Evolutionary conservation across 352 stramenopile species (phyloP).

Genomic region (Pythium volutum): DNA sequence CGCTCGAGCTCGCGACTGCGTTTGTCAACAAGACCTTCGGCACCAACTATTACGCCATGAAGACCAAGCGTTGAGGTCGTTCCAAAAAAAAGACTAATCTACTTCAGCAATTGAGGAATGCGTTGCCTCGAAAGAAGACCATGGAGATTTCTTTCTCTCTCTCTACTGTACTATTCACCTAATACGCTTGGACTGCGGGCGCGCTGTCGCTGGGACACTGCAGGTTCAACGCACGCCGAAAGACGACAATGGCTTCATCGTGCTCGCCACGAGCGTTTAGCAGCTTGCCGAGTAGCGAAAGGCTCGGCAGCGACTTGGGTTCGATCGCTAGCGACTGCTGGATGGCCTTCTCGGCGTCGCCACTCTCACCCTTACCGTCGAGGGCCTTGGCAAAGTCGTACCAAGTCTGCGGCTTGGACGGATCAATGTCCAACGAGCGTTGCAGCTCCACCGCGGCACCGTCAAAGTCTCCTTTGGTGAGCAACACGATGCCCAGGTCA

Average conservation of each 20-base stretch:
- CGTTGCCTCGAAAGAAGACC: too few relatives aligned
- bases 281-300: conserved; percentile 62
- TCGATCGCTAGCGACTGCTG: conserved; percentile 45
- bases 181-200: conserved; percentile 7
- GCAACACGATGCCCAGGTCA: conserved; percentile 44
- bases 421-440: conserved; percentile 38
- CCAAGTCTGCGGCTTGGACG: conserved; percentile 37
- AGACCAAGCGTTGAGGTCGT: background rate
- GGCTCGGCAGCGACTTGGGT: conserved; percentile 40
- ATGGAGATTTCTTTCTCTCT: too few relatives aligned
- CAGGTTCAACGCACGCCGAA: conserved; percentile 52
- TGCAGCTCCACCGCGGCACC: conserved; percentile 40
- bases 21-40: conserved; percentile 56
- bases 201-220: conserved; percentile 36
- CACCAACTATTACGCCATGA: conserved; percentile 36
- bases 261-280: conserved; percentile 62
- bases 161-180: background rate
- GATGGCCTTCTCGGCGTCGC: conserved; percentile 47
- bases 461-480: conserved; percentile 44
- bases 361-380: conserved; percentile 40
- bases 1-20: conserved; percentile 33
- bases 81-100: too few relatives aligned
- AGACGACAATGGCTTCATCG: conserved; percentile 66
- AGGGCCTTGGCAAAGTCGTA: conserved; percentile 61
- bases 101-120: too few relatives aligned